Evolutionary conservation across 129 eudicot species (phyloP).

Genomic region (Lonicera japonica): DNA sequence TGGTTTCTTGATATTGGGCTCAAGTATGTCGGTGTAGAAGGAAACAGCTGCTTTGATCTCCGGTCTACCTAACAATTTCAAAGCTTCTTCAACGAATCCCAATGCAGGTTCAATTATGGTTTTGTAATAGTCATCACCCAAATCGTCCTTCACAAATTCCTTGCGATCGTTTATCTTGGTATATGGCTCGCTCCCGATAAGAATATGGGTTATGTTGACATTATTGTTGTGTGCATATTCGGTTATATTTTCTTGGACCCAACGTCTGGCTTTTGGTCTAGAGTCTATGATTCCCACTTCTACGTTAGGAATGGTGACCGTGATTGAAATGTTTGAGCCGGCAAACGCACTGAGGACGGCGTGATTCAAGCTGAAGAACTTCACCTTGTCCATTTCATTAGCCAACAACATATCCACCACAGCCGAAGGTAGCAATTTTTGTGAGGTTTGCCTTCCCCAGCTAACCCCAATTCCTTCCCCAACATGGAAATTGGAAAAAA

Average conservation of each 20-base stretch:
- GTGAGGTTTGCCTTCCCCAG: slow-evolving; percentile 17
- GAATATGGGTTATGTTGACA: not conserved
- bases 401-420: slow-evolving; percentile 21
- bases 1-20: not conserved
- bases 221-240: no score
- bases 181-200: slow-evolving; percentile 2
- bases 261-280: not conserved
- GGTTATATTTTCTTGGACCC: not conserved
- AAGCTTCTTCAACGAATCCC: not conserved
- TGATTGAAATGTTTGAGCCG: slow-evolving; percentile 1
- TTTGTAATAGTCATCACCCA: no score
- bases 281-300: not conserved
- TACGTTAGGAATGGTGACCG: not conserved
- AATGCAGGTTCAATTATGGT: not conserved
- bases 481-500: not conserved
- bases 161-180: not conserved
- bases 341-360: slow-evolving; percentile 10
- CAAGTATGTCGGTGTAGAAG: not conserved
- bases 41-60: not conserved
- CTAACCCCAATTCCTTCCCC: slow-evolving; percentile 7
- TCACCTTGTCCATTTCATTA: slow-evolving; percentile 4
- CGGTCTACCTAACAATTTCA: no score
- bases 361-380: not conserved
- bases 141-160: not conserved
- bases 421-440: slow-evolving; percentile 14